A percentile compares a stretch with the other conserved stretches of the same genome.
These are phyloP conservation scores for Ophiostoma sp. DNA, from an alignment of 2,329 filamentous ascomycete species.

Conservation along the genomic window DNA sequence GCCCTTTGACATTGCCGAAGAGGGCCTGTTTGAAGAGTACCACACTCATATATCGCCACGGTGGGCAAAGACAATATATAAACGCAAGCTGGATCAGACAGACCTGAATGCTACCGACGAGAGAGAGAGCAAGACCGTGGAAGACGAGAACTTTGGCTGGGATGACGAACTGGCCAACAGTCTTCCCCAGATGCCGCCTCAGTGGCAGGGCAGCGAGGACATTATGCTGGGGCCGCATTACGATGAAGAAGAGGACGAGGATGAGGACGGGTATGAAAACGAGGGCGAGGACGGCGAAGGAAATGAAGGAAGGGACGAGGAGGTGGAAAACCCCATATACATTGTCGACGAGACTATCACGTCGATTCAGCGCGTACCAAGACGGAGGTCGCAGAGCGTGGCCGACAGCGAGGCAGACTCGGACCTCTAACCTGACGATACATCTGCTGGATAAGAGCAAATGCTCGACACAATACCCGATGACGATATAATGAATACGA, in stretches of 20 bases:
- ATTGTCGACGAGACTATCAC: neutral
- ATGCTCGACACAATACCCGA: neutral
- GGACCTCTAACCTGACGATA: slow-evolving; percentile 15
- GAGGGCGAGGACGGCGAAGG: neutral
- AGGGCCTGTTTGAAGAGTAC: slow-evolving; percentile 40
- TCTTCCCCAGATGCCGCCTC: slow-evolving; percentile 55
- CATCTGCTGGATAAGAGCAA: neutral
- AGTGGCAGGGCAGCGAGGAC: slow-evolving; percentile 64
- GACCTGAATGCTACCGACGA: slow-evolving; percentile 50
- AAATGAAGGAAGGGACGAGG: slow-evolving; percentile 10
- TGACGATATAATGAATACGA: neutral
- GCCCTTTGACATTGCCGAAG: slow-evolving; percentile 47
- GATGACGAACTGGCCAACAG: slow-evolving; percentile 43
- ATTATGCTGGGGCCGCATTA: slow-evolving; percentile 44
- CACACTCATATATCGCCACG: slow-evolving; percentile 32
- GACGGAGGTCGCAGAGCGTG: slow-evolving; percentile 20
- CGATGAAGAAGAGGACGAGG: slow-evolving; percentile 26
- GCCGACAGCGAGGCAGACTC: slow-evolving; percentile 28
- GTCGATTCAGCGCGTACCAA: slow-evolving; percentile 1
- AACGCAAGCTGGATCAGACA: slow-evolving; percentile 60
- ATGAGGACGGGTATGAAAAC: slow-evolving; percentile 22
- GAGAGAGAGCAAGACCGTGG: slow-evolving; percentile 38
- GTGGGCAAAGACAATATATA: slow-evolving; percentile 41
- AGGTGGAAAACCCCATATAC: slow-evolving; percentile 4
- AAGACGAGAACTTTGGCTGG: slow-evolving; percentile 69